Base-by-base conservation (phyloP, 805 yeast species). In the Lachancea dasiensis region DNA sequence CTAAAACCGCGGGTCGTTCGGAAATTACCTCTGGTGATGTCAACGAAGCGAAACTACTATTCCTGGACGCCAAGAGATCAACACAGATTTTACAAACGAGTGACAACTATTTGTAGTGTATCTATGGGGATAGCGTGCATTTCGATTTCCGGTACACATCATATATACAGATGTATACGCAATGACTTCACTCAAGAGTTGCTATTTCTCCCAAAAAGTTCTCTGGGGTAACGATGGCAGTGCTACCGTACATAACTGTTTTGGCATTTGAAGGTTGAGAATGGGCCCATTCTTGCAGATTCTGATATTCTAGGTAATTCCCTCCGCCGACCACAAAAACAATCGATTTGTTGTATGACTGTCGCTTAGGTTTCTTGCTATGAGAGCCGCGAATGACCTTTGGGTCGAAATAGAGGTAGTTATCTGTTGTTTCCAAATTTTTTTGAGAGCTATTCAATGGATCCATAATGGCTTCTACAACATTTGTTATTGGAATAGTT, bases 251-350 rank as follows among this genome's bases (percentile, higher is more conserved):
- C 16, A 83, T 75, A 22, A 92, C 83, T 24, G 68, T 67, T 55
- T 76, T 81, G 11, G 62, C 58, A 30, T 56, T 60, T 34, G 64
- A 68, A 31, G 63, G 54, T 34, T 58, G 64, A 4, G 65, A 57
- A 31, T 66, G 59, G 0, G 77, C 75, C 94, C 95, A 89, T 60
- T 89, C 95, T 60, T 86, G 95, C 54, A 92, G 72, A 54, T 90
- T 90, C 43, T 89, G 94, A 58, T 90, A 92, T 64, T 92, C 99
- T 45, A 85, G 65, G 58, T 87, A 92, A 61, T 86, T 89, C 33
- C 97, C 97, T 24, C 98, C 98, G 18, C 98, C 99, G 39, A 92
- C 89, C 36, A 89, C 86, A 60, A 92, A 92, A 15, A 92, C 95
- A 34, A 86, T 66, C 1, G 94, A 77, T 48, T 86, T 92, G 42